These are phyloP conservation scores for Trypanosoma boissoni DNA, from an alignment of 208 protist species.

Conservation along the genomic window DNA sequence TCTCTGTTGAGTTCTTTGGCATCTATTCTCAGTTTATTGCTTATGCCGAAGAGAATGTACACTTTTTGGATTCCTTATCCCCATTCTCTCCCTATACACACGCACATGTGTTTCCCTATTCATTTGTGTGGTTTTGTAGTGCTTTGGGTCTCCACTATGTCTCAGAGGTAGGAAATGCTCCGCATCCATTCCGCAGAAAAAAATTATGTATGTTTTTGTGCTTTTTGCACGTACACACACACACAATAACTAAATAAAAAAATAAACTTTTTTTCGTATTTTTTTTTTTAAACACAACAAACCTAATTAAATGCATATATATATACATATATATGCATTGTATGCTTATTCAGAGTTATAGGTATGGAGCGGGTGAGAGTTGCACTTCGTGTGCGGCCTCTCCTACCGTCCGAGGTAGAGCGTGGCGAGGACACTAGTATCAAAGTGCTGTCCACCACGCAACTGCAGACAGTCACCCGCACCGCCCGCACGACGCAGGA, in stretches of 20 bases:
- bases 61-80: no score
- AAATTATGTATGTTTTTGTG: background rate
- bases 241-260: background rate
- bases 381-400: constrained; percentile 64
- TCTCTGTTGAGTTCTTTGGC: no score
- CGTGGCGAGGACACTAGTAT: constrained; percentile 29
- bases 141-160: no score
- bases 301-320: no score
- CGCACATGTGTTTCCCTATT: no score
- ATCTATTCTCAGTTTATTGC: no score
- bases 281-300: no score
- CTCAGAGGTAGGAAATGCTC: no score
- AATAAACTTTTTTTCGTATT: background rate
- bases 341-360: background rate
- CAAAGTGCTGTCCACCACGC: constrained; percentile 13
- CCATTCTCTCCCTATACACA: no score
- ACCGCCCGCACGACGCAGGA: constrained; percentile 9
- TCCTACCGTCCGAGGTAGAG: constrained; percentile 47
- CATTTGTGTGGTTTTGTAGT: no score
- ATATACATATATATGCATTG: background rate
- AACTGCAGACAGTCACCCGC: constrained; percentile 13
- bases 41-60: no score
- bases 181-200: no score
- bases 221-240: background rate
- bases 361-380: constrained; percentile 39